Conservation (phyloP, 1,284 basidiomycete species). For the Agroathelia rolfsii region DNA sequence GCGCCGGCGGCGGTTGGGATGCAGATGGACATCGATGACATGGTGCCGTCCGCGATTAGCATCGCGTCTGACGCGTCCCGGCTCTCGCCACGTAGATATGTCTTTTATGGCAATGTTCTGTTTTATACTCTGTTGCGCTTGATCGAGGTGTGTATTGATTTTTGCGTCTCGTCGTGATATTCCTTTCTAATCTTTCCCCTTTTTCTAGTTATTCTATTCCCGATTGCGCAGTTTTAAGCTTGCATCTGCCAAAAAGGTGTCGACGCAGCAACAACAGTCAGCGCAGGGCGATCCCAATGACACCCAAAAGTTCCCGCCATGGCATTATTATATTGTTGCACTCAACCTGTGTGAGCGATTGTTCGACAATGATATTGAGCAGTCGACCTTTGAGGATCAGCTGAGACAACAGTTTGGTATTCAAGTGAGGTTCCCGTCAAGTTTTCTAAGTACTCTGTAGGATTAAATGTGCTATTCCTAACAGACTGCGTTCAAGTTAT, state of each 20-base stretch:
- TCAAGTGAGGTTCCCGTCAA: too few relatives aligned
- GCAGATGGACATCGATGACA: constrained; percentile 20
- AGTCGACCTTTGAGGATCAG: constrained; percentile 81
- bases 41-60: too few relatives aligned
- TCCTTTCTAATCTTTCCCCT: constrained; percentile 7
- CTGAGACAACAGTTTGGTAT: constrained; percentile 87
- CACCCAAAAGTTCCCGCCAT: too few relatives aligned
- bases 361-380: constrained; percentile 90
- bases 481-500: constrained; percentile 74
- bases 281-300: constrained; percentile 11
- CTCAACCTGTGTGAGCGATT: constrained; percentile 84
- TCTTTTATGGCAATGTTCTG: constrained; percentile 84
- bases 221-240: constrained; percentile 78
- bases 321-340: constrained; percentile 79
- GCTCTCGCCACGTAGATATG: constrained; percentile 34
- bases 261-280: constrained; percentile 14
- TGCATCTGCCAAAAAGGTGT: constrained; percentile 40
- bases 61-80: constrained; percentile 15
- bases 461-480: constrained; percentile 3
- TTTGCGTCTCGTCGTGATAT: not conserved
- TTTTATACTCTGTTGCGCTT: constrained; percentile 83
- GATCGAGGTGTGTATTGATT: constrained; percentile 54
- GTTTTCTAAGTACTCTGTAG: constrained; percentile 1
- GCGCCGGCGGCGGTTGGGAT: constrained; percentile 36
- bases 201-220: constrained; percentile 68